Base-by-base conservation (phyloP, 495 filamentous ascomycete species). In the Cenococcum geophilum region DNA sequence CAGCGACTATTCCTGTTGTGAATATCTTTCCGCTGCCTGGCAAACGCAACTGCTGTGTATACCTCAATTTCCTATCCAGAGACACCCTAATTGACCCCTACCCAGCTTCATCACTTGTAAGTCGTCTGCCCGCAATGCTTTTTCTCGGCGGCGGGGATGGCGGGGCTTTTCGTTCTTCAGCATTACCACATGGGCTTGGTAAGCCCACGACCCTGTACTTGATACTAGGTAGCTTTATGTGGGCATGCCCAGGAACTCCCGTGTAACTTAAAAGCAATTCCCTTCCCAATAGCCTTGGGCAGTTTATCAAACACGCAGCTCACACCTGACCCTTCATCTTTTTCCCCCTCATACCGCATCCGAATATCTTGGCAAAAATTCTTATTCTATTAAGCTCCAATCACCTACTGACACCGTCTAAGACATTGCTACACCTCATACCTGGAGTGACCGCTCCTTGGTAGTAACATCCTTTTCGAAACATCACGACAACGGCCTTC, bases 131-230 rank as follows among this genome's bases (percentile, higher is more conserved):
- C 49, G 49, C 49, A 52, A 20, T 52, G 49, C 49, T 52, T 52
- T 52, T 52, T 27, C 20, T 2, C 2, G 3, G 3, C 6, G 25
- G 21, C 22, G 21, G 12, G 21, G 18, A 52, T 52, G 49, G 49
- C 25, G 49, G 49, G 49, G 49, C 49, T 27, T 22, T 52, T 23
- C 22, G 45, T 57, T 59, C 18, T 60, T 64, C 52, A 68, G 65
- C 65, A 68, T 63, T 60, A 64, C 53, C 42, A 59, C 51, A 53
- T 22, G 27, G 34, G 18, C 65, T 68, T 68, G 16, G 65, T 68
- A 60, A 68, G 64, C 64, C 48, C 25, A 4, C 32, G 18, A 20
- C 49, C 49, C 23, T 25, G 20, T 1, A 23, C 49, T 52, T 52
- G 4, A 52, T 25, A 27, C 49, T 53, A 34, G 27, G 27, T 32